These are phyloP conservation scores for Ustilago bromivora DNA, from an alignment of 1,284 basidiomycete species.

Conservation along the genomic window DNA sequence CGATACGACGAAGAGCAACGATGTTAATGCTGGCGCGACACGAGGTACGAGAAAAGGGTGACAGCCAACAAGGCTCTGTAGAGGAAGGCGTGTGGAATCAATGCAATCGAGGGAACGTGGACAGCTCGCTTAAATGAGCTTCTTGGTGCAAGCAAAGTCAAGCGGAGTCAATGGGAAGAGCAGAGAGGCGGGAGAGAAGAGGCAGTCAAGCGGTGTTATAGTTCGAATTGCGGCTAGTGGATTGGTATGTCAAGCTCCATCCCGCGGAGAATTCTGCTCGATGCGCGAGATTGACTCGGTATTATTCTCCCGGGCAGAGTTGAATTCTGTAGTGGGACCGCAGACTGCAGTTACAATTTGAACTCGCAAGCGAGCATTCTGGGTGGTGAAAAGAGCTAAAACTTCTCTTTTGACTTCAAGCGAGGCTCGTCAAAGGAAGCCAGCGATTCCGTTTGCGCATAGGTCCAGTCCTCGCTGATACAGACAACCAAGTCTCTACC, in stretches of 20 bases:
- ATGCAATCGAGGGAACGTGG: constrained; percentile 48
- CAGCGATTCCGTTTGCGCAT: constrained; percentile 3
- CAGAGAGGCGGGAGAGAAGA: background rate
- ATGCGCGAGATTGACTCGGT: background rate
- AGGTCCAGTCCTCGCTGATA: background rate
- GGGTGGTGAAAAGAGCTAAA: background rate
- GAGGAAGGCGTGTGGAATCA: background rate
- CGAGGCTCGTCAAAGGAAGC: constrained; percentile 17
- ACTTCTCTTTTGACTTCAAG: constrained; percentile 3
- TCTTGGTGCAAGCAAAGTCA: constrained; percentile 8
- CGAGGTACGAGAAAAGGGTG: background rate
- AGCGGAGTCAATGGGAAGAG: constrained; percentile 7
- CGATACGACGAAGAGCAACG: background rate
- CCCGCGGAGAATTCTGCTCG: constrained; percentile 13
- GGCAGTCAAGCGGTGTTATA: too few relatives aligned
- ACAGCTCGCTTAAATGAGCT: constrained; percentile 36
- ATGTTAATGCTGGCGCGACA: background rate
- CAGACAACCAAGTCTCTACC: background rate
- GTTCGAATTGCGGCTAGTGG: background rate
- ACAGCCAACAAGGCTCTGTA: background rate
- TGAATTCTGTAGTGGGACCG: background rate
- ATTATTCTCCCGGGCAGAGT: background rate
- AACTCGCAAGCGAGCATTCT: constrained; percentile 10
- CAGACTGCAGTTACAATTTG: constrained; percentile 10
- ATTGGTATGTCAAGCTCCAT: background rate